phyloP scores from a whole-genome alignment of 306 rosid genomes.

The Ceratonia siliqua region DNA sequence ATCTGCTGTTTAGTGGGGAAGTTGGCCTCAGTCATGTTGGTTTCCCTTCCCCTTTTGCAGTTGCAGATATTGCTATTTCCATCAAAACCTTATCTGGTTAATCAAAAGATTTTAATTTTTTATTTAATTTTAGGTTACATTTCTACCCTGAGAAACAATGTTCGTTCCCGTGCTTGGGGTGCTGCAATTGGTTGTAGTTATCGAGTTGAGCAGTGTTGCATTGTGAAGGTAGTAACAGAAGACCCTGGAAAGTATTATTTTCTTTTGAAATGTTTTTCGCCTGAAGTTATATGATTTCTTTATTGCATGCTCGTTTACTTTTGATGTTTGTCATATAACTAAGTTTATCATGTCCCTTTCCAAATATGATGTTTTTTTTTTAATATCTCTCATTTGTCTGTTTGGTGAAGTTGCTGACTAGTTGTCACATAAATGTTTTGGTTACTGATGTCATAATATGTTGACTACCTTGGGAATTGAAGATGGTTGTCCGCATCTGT shows the following conservation, averaged over 20 bases:
- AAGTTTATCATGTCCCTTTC: background rate
- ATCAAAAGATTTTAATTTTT: slow-evolving; percentile 25
- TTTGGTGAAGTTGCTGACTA: slow-evolving; percentile 9
- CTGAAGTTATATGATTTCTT: slow-evolving; percentile 20
- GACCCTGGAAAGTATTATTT: slow-evolving; percentile 18
- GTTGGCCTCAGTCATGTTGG: slow-evolving; percentile 2
- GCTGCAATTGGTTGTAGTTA: slow-evolving; percentile 96
- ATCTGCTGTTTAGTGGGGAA: background rate
- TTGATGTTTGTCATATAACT: slow-evolving; percentile 14
- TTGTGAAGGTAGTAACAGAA: slow-evolving; percentile 71
- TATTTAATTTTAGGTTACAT: slow-evolving; percentile 65
- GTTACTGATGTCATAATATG: background rate
- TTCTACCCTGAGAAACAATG: slow-evolving; percentile 89
- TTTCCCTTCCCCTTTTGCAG: slow-evolving; percentile 23
- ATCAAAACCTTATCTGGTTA: slow-evolving; percentile 26
- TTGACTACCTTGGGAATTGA: background rate
- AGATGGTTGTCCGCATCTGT: background rate
- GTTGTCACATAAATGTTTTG: background rate
- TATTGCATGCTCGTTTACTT: background rate
- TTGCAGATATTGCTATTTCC: background rate
- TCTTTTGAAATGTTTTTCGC: background rate
- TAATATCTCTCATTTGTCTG: background rate
- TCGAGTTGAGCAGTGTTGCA: slow-evolving; percentile 85
- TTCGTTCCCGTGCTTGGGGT: slow-evolving; percentile 98
- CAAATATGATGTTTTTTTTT: background rate